phyloP scores from a whole-genome alignment of 2,329 filamentous ascomycete genomes.

The Didymella exigua region DNA sequence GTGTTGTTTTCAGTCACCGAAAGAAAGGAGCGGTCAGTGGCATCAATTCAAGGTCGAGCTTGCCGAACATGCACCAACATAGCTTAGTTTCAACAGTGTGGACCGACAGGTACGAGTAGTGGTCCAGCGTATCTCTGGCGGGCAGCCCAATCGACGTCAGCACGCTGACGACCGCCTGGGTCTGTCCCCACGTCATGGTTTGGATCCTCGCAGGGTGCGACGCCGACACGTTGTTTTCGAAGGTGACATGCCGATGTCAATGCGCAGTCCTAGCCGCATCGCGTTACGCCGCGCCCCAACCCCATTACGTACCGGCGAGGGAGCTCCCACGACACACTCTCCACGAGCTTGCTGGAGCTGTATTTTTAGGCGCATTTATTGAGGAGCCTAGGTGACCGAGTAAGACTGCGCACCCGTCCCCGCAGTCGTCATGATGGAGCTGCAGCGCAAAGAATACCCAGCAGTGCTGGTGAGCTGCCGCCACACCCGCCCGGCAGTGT shows the following conservation, averaged over 20 bases:
- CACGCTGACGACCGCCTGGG: conserved; percentile 1
- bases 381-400: conserved; percentile 4
- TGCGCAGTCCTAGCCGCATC: conserved; percentile 13
- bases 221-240: too few relatives aligned
- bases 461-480: conserved; percentile 76
- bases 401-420: conserved; percentile 41
- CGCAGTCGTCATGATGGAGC: conserved; percentile 56
- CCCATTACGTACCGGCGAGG: conserved; percentile 14
- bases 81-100: conserved; percentile 12
- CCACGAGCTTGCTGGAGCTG: conserved; percentile 27
- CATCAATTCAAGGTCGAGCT: conserved; percentile 6
- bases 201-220: conserved; percentile 17
- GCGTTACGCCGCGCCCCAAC: conserved; percentile 13
- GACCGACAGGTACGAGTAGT: conserved; percentile 12
- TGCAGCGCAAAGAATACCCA: conserved; percentile 89
- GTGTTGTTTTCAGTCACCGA: conserved; percentile 4
- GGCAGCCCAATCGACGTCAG: conserved; percentile 4
- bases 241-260: conserved; percentile 31
- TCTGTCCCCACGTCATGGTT: conserved; percentile 1
- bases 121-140: conserved; percentile 8
- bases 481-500: conserved; percentile 24
- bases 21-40: conserved; percentile 15
- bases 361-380: conserved; percentile 12
- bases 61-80: conserved; percentile 18
- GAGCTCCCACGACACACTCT: conserved; percentile 40